Evolutionary conservation across 345 rosid species (phyloP).

Genomic region (Noccaea caerulescens): DNA sequence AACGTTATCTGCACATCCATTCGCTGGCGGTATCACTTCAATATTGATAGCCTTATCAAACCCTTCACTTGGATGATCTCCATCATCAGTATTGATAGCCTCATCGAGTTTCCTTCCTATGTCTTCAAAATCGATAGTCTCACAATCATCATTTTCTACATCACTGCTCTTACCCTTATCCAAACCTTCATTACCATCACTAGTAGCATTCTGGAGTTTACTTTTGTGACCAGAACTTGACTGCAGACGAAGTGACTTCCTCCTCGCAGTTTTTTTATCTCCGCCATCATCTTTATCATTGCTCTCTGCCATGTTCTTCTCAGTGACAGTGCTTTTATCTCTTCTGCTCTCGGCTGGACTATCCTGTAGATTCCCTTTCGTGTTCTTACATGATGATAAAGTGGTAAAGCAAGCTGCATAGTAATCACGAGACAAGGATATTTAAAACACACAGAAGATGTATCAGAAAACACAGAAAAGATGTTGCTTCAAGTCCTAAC

Average conservation of each 20-base stretch:
- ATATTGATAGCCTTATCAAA: conserved; percentile 2
- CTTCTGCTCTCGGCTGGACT: conserved; percentile 14
- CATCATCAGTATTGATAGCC: not conserved
- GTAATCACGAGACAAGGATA: not conserved
- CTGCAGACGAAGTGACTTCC: conserved; percentile 25
- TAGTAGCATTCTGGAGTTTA: not conserved
- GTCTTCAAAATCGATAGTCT: conserved; percentile 14
- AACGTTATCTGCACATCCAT: conserved; percentile 25
- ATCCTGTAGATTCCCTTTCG: not conserved
- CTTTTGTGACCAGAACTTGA: conserved; percentile 5
- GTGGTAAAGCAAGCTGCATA: conserved; percentile 32
- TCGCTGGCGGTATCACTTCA: conserved; percentile 26
- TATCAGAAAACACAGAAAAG: conserved; percentile 16
- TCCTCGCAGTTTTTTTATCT: not conserved
- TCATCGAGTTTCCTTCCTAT: not conserved
- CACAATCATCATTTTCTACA: conserved; percentile 10
- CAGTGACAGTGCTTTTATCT: conserved; percentile 9
- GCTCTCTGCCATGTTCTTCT: not conserved
- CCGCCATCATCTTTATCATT: not conserved
- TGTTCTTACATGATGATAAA: conserved; percentile 36
- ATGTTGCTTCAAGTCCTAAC: conserved; percentile 30
- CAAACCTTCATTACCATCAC: conserved; percentile 2
- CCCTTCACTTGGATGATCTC: conserved; percentile 13
- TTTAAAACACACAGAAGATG: not conserved
- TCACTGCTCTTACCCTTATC: conserved; percentile 10